A percentile compares a stretch with the other conserved stretches of the same genome.
These are phyloP conservation scores for Penicillium carneum DNA, from an alignment of 2,329 filamentous ascomycete genomes.

Conservation along the genomic window DNA sequence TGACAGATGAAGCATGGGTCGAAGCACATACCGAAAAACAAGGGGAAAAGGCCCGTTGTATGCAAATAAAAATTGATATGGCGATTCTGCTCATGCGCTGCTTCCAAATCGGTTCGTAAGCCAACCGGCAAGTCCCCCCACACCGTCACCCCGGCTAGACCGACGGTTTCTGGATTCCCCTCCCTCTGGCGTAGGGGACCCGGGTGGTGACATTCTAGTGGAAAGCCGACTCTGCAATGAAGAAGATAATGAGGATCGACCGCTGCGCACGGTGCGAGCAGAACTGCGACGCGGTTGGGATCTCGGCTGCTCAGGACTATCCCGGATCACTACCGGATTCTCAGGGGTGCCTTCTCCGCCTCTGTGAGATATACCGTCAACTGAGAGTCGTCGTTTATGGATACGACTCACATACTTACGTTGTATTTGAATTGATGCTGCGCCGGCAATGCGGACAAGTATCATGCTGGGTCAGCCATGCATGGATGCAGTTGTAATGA, in stretches of 20 bases:
- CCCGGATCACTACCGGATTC: slow-evolving; percentile 25
- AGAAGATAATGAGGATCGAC: slow-evolving; percentile 35
- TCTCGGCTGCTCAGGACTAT: slow-evolving; percentile 27
- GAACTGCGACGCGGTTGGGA: slow-evolving; percentile 22
- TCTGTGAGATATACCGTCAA: slow-evolving; percentile 24
- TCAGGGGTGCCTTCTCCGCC: slow-evolving; percentile 33
- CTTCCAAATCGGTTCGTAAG: slow-evolving; percentile 36
- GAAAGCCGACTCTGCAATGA: slow-evolving; percentile 10
- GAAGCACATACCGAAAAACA: neutral
- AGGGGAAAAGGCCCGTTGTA: neutral
- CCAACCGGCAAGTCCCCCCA: slow-evolving; percentile 41
- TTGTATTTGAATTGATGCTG: slow-evolving; percentile 42
- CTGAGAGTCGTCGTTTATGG: slow-evolving; percentile 15
- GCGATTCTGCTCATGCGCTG: slow-evolving; percentile 12
- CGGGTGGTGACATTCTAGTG: neutral
- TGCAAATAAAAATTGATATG: slow-evolving; percentile 16
- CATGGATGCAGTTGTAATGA: slow-evolving; percentile 78
- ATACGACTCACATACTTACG: slow-evolving; percentile 31
- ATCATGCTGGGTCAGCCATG: slow-evolving; percentile 89
- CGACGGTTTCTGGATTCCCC: slow-evolving; percentile 22
- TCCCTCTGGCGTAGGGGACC: slow-evolving; percentile 22
- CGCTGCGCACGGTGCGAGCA: slow-evolving; percentile 20
- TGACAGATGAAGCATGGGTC: slow-evolving; percentile 1
- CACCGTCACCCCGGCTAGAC: slow-evolving; percentile 25
- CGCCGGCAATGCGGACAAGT: slow-evolving; percentile 74